Conservation (phyloP, 768 basidiomycete species). For the Lyophyllum decastes region DNA sequence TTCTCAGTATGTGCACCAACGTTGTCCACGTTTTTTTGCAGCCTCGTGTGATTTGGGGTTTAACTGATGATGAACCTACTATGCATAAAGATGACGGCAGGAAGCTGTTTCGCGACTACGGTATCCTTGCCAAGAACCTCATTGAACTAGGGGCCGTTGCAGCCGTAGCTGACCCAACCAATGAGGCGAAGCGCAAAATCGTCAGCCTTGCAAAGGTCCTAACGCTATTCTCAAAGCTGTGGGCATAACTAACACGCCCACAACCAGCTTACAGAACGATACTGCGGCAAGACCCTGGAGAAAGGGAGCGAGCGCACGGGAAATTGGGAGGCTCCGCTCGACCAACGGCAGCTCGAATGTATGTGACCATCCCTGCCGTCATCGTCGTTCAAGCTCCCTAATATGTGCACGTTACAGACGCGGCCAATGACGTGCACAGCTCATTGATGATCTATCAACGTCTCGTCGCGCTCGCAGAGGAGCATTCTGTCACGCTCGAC, state of each 20-base stretch:
- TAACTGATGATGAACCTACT: not conserved
- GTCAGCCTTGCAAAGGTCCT: conserved; percentile 35
- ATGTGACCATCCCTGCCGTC: not conserved
- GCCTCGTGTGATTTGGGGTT: no score
- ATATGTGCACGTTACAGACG: conserved; percentile 26
- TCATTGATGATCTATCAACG: conserved; percentile 29
- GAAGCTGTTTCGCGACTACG: conserved; percentile 40
- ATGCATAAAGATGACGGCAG: conserved; percentile 32
- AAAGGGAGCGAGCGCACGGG: conserved; percentile 31
- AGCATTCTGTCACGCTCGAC: conserved; percentile 18
- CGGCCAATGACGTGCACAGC: conserved; percentile 39
- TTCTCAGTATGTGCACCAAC: conserved; percentile 25
- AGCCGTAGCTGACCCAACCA: conserved; percentile 27
- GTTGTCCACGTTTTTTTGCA: not conserved
- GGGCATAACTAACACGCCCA: not conserved
- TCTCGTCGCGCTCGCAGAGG: conserved; percentile 26
- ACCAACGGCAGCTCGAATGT: conserved; percentile 29
- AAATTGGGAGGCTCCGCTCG: conserved; percentile 35
- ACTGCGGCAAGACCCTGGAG: conserved; percentile 29
- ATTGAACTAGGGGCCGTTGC: conserved; percentile 37
- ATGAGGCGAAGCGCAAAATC: conserved; percentile 24
- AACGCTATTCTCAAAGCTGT: no score
- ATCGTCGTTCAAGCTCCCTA: not conserved
- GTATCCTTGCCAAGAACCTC: conserved; percentile 32
- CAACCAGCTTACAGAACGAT: conserved; percentile 30